Conservation (phyloP, 768 basidiomycete species). For the Amanita molliuscula region DNA sequence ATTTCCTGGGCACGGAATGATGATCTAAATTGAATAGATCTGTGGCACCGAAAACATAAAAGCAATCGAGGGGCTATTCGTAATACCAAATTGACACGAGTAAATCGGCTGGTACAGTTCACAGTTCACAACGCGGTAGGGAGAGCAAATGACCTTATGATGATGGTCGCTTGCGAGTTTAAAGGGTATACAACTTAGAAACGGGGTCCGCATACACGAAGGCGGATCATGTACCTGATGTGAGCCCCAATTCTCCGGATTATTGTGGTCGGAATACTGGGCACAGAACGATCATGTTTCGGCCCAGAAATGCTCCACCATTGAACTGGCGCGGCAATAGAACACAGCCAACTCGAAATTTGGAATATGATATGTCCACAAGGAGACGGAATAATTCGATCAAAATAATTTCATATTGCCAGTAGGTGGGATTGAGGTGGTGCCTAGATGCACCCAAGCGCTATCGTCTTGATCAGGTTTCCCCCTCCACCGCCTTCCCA, state of each 20-base stretch:
- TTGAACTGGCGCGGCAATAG: neutral
- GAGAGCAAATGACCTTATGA: neutral
- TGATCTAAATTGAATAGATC: constrained; percentile 1
- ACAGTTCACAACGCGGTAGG: neutral
- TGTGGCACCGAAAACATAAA: neutral
- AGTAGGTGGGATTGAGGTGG: neutral
- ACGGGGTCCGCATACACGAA: constrained; percentile 27
- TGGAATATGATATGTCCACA: neutral
- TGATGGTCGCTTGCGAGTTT: constrained; percentile 13
- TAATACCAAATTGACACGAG: too few species aligned
- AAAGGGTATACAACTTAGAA: constrained; percentile 25
- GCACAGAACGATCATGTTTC: constrained; percentile 38
- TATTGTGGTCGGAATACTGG: constrained; percentile 13
- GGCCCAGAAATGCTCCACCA: constrained; percentile 9
- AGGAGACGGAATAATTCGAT: constrained; percentile 1
- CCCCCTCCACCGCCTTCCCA: constrained; percentile 6
- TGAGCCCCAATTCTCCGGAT: constrained; percentile 11
- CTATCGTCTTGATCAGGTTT: constrained; percentile 6
- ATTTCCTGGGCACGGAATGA: neutral
- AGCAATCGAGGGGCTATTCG: neutral
- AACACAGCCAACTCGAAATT: neutral
- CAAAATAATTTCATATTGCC: constrained; percentile 7
- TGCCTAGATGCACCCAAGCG: constrained; percentile 1
- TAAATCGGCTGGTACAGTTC: too few species aligned
- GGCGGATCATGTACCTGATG: constrained; percentile 18